Percentiles rank a stretch among this genome's conserved stretches.
Evolutionary conservation across 1,284 basidiomycete genomes (phyloP).

Genomic region (Puccinia novopanici): DNA sequence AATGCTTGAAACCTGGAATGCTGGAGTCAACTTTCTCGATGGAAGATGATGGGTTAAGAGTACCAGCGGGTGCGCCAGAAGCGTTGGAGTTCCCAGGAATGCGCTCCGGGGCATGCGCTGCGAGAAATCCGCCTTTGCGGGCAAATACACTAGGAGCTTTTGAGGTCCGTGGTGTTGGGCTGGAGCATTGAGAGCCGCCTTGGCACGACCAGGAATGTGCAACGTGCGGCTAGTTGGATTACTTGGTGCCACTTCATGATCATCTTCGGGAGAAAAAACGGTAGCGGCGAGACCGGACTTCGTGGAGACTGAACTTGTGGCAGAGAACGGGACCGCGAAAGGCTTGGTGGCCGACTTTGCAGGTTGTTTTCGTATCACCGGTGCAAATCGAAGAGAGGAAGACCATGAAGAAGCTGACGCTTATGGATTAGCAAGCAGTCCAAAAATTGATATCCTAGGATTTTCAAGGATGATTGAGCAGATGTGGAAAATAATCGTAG

Average conservation of each 20-base stretch:
- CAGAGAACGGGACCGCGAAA: conserved; percentile 46
- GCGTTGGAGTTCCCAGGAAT: conserved; percentile 40
- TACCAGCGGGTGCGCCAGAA: background rate
- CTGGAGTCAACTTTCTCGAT: conserved; percentile 49
- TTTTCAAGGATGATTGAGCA: background rate
- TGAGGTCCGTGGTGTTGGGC: conserved; percentile 18
- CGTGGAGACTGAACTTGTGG: conserved; percentile 12
- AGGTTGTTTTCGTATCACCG: conserved; percentile 49
- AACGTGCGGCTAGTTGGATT: conserved; percentile 27
- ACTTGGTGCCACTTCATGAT: conserved; percentile 10
- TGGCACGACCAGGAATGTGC: conserved; percentile 50
- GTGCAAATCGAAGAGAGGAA: conserved; percentile 51
- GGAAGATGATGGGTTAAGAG: conserved; percentile 8
- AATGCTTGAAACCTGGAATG: conserved; percentile 50
- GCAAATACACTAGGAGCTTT: conserved; percentile 50
- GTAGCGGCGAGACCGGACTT: conserved; percentile 34
- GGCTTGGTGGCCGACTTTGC: conserved; percentile 37
- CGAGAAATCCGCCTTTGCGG: conserved; percentile 49
- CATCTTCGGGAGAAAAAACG: conserved; percentile 43
- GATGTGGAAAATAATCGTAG: background rate
- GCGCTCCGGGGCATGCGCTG: conserved; percentile 48
- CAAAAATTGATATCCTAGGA: background rate
- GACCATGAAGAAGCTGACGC: conserved; percentile 51
- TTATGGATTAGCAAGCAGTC: conserved; percentile 31
- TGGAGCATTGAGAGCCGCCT: conserved; percentile 42